Evolutionary conservation across 768 basidiomycete species (phyloP), one percentile per base, ranked within the genome.

Genomic region (Rossbeevera mucosa): DNA sequence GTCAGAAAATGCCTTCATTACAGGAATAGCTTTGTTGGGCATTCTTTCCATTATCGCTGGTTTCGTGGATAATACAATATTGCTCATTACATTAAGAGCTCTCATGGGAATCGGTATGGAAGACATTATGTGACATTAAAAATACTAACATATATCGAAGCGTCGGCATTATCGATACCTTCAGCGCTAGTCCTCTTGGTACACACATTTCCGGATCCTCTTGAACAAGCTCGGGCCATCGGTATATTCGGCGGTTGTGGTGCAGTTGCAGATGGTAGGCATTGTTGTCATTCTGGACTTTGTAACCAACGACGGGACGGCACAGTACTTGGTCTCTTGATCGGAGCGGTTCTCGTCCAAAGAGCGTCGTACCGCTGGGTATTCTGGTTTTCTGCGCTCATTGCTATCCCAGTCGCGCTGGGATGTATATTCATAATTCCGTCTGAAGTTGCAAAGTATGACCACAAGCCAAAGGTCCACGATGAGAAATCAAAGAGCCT

Each of bases 101-200:
- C 45, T 83, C 8, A 75, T 70, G 56, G 81, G 82, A 18, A 69
- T 76, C 30, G 71, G 78, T 74, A 42, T 49, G 64, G n/a, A 33
- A 36, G 18, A 26, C 5, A 1, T 3, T 5, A 30, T 7, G n/a
- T 0, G 18, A 9, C n/a, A 7, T 46, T 3, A 26, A 14, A 21
- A 50, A 14, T 44, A 18, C 38, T 59, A 4, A 66, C n/a, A 20
- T 7, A 16, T 18, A 1, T 48, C n/a, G 13, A 68, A 71, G 76
- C 71, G 12, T 79, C 76, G 18, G 71, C 79, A 2, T 63, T 80
- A 68, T 77, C 76, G 8, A 72, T 80, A 31, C 80, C 80, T 2
- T 76, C 79, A 3, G 75, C 79, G 6, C 63, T 77, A n/a, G 65
- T 73, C 33, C 68, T 83, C 29, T 71, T 81, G 21, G 76, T 81